phyloP scores from a whole-genome alignment of 1,284 basidiomycete genomes.

The Pulveroboletus sp. region DNA sequence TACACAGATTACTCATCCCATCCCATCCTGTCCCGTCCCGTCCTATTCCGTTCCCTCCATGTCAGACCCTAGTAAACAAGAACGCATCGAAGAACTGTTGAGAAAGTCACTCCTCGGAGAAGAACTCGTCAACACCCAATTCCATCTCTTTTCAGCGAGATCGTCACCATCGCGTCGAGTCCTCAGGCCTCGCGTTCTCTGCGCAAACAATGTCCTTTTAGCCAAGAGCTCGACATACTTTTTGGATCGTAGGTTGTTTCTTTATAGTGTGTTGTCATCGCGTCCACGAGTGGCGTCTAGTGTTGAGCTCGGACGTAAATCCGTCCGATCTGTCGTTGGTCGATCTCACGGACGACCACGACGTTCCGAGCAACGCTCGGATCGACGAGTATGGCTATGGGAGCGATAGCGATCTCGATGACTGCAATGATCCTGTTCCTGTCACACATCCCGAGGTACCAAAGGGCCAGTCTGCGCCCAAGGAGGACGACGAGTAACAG shows the following conservation, averaged over 20 bases:
- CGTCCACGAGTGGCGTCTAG: too few species aligned
- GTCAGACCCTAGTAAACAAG: conserved; percentile 2
- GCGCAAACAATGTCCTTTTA: conserved; percentile 27
- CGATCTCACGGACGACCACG: conserved; percentile 16
- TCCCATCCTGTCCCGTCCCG: too few species aligned
- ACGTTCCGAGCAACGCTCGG: conserved; percentile 9
- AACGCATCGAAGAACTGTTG: conserved; percentile 22
- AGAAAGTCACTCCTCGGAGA: conserved; percentile 31
- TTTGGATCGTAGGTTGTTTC: conserved; percentile 17
- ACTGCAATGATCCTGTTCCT: conserved; percentile 6
- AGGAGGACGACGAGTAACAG: conserved; percentile 16
- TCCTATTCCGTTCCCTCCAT: too few species aligned
- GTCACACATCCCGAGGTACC: not conserved
- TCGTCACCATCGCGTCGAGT: conserved; percentile 14
- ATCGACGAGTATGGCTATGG: conserved; percentile 30
- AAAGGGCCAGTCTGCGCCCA: not conserved
- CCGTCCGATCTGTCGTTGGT: conserved; percentile 14
- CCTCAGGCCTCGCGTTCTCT: conserved; percentile 23
- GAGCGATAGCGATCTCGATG: conserved; percentile 35
- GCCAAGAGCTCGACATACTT: conserved; percentile 29
- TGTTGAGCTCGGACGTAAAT: conserved; percentile 20
- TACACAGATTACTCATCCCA: too few species aligned
- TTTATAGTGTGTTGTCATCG: too few species aligned
- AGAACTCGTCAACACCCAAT: conserved; percentile 33
- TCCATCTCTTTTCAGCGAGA: conserved; percentile 30